These are phyloP conservation scores for Aureobasidium pullulans DNA, from an alignment of 2,329 filamentous ascomycete species.

Conservation along the genomic window DNA sequence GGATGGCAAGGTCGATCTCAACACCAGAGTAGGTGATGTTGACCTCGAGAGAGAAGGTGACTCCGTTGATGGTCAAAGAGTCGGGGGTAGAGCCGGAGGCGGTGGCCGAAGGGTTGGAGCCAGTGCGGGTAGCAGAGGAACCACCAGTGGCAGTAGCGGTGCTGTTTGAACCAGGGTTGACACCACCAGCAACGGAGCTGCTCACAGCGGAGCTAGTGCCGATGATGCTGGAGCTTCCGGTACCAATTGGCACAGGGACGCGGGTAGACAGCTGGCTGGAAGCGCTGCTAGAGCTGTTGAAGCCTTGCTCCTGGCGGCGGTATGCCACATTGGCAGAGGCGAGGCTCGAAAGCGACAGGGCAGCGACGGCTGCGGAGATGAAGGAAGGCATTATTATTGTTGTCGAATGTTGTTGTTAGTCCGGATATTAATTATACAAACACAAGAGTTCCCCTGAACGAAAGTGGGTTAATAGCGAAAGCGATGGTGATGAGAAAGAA, in stretches of 20 bases:
- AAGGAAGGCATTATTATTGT: constrained; percentile 7
- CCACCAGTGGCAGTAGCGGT: neutral
- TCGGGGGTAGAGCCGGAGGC: neutral
- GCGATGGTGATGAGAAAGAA: neutral
- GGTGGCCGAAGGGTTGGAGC: neutral
- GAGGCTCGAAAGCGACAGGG: constrained; percentile 11
- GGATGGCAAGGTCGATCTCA: neutral
- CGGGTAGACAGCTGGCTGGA: neutral
- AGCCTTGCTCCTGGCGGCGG: neutral
- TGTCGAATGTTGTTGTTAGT: neutral
- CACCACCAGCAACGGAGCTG: neutral
- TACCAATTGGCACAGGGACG: neutral
- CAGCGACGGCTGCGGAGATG: constrained; percentile 12
- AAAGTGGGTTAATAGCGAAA: constrained; percentile 3
- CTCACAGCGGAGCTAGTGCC: neutral
- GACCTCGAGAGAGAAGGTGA: neutral
- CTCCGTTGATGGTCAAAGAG: neutral
- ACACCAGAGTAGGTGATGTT: neutral
- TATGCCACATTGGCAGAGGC: constrained; percentile 1
- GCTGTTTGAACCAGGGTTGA: neutral
- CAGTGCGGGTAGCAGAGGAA: neutral
- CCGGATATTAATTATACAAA: constrained; percentile 8
- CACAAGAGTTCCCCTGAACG: neutral
- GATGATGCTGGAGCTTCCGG: constrained; percentile 2
- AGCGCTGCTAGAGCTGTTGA: constrained; percentile 1